Evolutionary conservation across 108 stramenopile species (phyloP).

Genomic region (Conticribra guillardii): DNA sequence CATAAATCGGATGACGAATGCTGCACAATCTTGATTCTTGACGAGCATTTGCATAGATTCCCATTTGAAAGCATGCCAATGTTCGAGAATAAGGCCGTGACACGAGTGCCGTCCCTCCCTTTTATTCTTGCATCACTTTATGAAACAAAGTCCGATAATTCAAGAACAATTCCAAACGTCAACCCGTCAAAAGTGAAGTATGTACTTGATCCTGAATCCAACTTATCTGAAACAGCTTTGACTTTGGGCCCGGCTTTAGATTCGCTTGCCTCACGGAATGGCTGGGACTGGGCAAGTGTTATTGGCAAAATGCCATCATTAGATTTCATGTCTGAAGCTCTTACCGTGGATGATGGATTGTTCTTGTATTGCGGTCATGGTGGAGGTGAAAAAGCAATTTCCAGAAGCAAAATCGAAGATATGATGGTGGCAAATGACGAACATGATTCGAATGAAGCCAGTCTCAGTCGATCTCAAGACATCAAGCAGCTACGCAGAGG

Average conservation of each 20-base stretch:
- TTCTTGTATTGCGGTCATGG: constrained; percentile 97
- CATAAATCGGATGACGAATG: constrained; percentile 9
- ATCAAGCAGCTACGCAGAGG: constrained; percentile 8
- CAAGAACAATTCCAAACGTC: constrained; percentile 23
- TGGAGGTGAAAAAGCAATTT: constrained; percentile 87
- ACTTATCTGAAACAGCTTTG: constrained; percentile 79
- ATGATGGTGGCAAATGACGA: constrained; percentile 18
- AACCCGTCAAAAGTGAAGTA: constrained; percentile 69
- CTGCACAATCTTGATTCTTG: constrained; percentile 84
- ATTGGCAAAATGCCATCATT: constrained; percentile 69
- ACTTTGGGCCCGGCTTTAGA: constrained; percentile 76
- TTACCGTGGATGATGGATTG: constrained; percentile 65
- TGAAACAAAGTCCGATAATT: constrained; percentile 25
- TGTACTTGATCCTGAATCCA: constrained; percentile 94
- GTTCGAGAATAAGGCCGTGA: constrained; percentile 72
- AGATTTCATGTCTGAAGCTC: constrained; percentile 56
- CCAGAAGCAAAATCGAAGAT: constrained; percentile 69
- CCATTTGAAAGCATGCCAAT: constrained; percentile 93
- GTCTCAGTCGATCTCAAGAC: no score
- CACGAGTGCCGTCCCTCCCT: constrained; percentile 87
- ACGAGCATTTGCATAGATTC: constrained; percentile 93
- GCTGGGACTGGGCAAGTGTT: constrained; percentile 81
- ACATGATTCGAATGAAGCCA: no score
- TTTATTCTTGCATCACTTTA: constrained; percentile 78
- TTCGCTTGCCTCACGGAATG: constrained; percentile 30